These are phyloP conservation scores for Serendipita sp. DNA, from an alignment of 1,284 basidiomycete species.

Conservation along the genomic window DNA sequence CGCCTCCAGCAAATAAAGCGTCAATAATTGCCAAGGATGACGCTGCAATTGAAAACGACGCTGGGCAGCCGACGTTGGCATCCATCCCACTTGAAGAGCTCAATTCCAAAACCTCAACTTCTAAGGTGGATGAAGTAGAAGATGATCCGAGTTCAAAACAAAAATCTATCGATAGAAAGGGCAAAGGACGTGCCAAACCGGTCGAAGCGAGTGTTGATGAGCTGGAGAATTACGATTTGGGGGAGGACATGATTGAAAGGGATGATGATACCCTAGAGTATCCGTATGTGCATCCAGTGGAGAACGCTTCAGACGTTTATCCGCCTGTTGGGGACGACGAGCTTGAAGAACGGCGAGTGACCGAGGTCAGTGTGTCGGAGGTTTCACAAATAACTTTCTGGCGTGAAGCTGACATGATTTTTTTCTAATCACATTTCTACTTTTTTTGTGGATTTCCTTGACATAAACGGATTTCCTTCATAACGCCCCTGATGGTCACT, in stretches of 20 bases:
- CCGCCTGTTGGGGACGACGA: neutral
- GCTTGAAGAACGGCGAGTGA: neutral
- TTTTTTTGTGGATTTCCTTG: neutral
- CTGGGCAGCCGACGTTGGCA: neutral
- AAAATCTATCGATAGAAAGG: neutral
- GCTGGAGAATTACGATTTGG: constrained; percentile 4
- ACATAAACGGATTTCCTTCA: neutral
- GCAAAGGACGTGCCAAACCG: neutral
- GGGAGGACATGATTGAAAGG: neutral
- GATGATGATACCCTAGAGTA: neutral
- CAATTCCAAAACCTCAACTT: neutral
- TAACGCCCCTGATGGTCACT: constrained; percentile 22
- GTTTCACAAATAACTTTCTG: neutral
- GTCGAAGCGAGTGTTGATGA: neutral
- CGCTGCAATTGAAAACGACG: too few species aligned
- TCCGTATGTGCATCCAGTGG: neutral
- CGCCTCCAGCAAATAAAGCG: neutral
- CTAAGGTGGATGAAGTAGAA: neutral
- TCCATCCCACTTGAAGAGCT: neutral
- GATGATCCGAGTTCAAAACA: neutral
- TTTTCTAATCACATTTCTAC: neutral
- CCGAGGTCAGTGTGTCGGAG: neutral
- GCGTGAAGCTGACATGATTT: neutral
- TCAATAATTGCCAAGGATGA: too few species aligned
- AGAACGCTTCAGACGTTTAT: constrained; percentile 16